Evolutionary conservation across 805 yeast genomes (phyloP), one percentile per base, ranked within the genome.

Genomic region (Metschnikowia santaceciliae): DNA sequence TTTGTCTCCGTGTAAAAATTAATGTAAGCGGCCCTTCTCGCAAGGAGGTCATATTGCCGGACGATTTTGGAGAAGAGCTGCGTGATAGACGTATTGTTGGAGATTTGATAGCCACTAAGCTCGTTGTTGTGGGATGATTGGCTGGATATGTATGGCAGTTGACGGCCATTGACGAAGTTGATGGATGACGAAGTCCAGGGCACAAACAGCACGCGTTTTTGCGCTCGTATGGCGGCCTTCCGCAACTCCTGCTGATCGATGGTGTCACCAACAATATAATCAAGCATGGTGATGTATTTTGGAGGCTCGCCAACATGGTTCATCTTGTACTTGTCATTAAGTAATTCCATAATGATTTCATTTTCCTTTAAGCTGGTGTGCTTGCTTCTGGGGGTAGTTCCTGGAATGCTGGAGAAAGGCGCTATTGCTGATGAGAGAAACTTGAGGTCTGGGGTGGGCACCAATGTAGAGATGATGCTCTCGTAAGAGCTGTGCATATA

Each of bases 401-500:
- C 61, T 75, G 80, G 17, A 60, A 62, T 37, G 48, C 78, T 78
- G 1, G 78, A 74, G 37, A 67, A 68, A 2, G 78, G 77, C 1
- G 75, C 74, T 19, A 73, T 63, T 22, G 77, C 65, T 2, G 75
- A 62, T 1, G 75, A 65, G 37, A 74, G 62, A 52, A 71, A 71
- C 66, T 90, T 96, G 57, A 87, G 71, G 42, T 86, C 86, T 0
- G 96, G 96, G 0, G 90, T 84, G 2, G 97, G 97, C 2, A 94
- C 80, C 56, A 94, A 68, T 1, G 92, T 82, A 1, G 97, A 84
- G 46, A 90, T 68, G 15, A 94, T 82, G 45, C 95, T 85, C 37
- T 90, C 88, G 57, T 87, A 70, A 3, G 96, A 89, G 62, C 86
- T 88, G 74, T 88, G 91, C 80, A 90, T 85, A 70, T 90, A 90